phyloP scores from a whole-genome alignment of 805 yeast genomes.

The Candida tibetensis region DNA sequence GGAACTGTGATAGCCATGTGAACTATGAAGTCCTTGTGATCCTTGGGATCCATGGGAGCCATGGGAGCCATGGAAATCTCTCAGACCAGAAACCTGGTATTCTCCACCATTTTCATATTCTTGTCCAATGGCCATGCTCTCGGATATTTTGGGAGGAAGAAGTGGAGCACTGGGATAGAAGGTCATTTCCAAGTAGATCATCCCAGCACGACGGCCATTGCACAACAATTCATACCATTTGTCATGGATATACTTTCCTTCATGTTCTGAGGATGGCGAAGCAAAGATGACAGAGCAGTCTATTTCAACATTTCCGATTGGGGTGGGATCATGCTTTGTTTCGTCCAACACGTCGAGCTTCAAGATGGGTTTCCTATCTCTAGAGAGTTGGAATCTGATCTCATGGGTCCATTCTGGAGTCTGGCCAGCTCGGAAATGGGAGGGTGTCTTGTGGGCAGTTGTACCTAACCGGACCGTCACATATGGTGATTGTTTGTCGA shows the following conservation, averaged over 20 bases:
- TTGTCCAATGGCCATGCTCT: too few species aligned
- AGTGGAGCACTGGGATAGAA: constrained; percentile 65
- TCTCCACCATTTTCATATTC: neutral
- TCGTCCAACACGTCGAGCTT: constrained; percentile 80
- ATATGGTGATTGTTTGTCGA: constrained; percentile 94
- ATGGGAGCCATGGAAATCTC: neutral
- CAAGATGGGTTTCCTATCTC: constrained; percentile 61
- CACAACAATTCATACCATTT: constrained; percentile 74
- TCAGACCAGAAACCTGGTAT: neutral
- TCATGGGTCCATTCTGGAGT: constrained; percentile 87
- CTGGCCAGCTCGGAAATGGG: constrained; percentile 88
- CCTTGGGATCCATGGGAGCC: neutral
- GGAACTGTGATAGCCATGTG: neutral
- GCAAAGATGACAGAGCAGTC: constrained; percentile 72
- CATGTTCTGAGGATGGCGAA: constrained; percentile 45
- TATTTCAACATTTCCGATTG: constrained; percentile 78
- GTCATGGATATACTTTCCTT: constrained; percentile 72
- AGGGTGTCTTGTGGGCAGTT: constrained; percentile 73
- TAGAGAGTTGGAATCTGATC: constrained; percentile 60
- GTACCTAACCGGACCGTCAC: constrained; percentile 80
- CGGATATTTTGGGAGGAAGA: constrained; percentile 37
- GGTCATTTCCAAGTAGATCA: constrained; percentile 85
- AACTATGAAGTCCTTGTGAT: neutral
- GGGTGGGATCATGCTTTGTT: constrained; percentile 78
- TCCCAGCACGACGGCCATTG: constrained; percentile 79